Evolutionary conservation across 345 rosid species (phyloP).

Genomic region (Eucalyptus caleyi): DNA sequence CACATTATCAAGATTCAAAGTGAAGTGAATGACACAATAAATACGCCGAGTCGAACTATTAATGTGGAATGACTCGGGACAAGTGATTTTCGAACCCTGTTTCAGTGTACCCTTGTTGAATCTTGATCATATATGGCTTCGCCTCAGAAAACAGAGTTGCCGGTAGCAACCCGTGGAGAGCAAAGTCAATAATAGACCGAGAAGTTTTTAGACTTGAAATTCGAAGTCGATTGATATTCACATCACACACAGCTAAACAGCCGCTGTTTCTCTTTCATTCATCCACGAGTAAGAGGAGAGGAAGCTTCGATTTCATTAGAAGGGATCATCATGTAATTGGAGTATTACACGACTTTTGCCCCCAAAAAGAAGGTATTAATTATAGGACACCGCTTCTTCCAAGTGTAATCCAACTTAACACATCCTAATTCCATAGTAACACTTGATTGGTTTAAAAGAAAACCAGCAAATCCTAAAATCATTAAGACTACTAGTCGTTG

Average conservation of each 20-base stretch:
- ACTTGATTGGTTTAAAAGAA: neutral
- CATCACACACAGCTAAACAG: neutral
- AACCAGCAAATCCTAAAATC: neutral
- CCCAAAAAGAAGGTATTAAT: neutral
- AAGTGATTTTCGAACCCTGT: neutral
- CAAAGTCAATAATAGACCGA: neutral
- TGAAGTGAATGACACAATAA: neutral
- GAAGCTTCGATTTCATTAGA: neutral
- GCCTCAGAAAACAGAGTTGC: neutral
- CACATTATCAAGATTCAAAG: neutral
- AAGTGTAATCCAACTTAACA: neutral
- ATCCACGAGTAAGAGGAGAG: neutral
- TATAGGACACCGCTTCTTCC: neutral
- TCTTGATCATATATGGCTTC: neutral
- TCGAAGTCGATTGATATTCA: neutral
- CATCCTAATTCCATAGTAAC: neutral
- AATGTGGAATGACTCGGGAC: neutral
- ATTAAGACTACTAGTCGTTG: neutral
- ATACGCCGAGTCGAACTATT: neutral
- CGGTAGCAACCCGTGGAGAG: neutral
- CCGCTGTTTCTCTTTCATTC: neutral
- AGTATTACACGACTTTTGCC: neutral
- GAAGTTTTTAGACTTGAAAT: neutral
- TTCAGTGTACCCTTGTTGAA: neutral
- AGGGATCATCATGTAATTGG: neutral